Evolutionary conservation across 1,284 basidiomycete genomes (phyloP), one percentile per base, ranked within the genome.

Genomic region (Abortiporus biennis): DNA sequence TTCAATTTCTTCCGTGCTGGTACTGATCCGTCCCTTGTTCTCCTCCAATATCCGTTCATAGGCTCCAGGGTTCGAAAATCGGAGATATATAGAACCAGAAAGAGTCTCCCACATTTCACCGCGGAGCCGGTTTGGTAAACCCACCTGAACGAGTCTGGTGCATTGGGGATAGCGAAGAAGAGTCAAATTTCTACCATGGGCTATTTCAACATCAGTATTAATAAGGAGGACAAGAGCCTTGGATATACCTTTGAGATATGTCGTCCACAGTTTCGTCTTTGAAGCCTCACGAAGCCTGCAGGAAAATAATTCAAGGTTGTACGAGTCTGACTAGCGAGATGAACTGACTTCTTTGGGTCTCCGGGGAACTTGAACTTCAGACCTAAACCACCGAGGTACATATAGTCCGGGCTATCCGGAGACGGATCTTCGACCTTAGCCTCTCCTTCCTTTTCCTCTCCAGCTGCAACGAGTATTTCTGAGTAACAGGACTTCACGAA

Each of bases 41-140:
- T 91, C 81, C 40, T 80, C 76, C 6, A 97, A 66, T 21, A 98
- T 72, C 3, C 74, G 71, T n/a, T 81, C 72, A 61, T 97, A 99
- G 50, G 80, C 74, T 15, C 93, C 89, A 1, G 89, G 91, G 51
- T 96, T 85, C 35, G 81, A 74, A 55, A 91, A 93, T 8, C 96
- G 91, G 20, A 96, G 79, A 61, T 84, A 94, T 45, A 98, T 74
- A 1, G 94, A 96, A 1, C 96, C 96, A 5, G 92, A 95, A 21
- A 97, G 78, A 1, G 93, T 87, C 65, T 99, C 96, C 96, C 96
- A 99, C 65, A 99, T 86, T 63, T 99, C 96, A 12, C 96, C 96
- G 29, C 96, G 82, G 8, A 99, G 74, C 17, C 92, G 76, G 56
- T 96, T 97, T 0, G 96, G 96, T 6, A 99, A 72, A 42, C 96